phyloP scores from a whole-genome alignment of 352 stramenopile species.

The Pythium aquatile region DNA sequence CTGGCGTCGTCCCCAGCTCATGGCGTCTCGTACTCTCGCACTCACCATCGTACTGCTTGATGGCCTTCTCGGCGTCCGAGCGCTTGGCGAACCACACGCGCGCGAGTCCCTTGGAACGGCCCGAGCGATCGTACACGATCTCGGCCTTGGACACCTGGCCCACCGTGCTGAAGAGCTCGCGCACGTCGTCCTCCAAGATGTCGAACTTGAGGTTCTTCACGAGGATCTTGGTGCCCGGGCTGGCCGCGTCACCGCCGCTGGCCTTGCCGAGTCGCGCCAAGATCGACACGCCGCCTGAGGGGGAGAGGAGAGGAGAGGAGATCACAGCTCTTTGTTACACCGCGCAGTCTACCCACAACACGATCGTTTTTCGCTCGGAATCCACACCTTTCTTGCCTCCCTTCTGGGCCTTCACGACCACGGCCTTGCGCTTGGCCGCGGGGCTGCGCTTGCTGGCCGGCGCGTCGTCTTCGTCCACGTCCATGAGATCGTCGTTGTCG shows the following conservation, averaged over 20 bases:
- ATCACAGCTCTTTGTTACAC: background rate
- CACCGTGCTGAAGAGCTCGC: conserved; percentile 76
- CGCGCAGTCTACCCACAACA: background rate
- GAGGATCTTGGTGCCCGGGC: conserved; percentile 64
- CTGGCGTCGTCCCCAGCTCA: too few relatives aligned
- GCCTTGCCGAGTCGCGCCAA: conserved; percentile 62
- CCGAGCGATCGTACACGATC: conserved; percentile 82
- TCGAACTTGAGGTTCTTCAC: conserved; percentile 87
- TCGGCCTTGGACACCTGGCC: conserved; percentile 75
- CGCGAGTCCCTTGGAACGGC: conserved; percentile 76
- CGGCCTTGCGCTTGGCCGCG: conserved; percentile 46
- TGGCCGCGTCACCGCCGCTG: conserved; percentile 23
- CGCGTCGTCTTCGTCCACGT: conserved; percentile 58
- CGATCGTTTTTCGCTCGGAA: background rate
- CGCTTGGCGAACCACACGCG: conserved; percentile 74
- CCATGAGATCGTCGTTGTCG: conserved; percentile 55
- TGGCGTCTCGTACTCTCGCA: too few relatives aligned
- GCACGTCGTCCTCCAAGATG: conserved; percentile 79
- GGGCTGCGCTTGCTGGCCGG: conserved; percentile 24
- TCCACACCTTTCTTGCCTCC: conserved; percentile 56
- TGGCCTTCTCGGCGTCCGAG: conserved; percentile 70
- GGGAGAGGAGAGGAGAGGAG: background rate
- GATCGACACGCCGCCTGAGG: conserved; percentile 45
- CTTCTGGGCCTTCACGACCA: conserved; percentile 44
- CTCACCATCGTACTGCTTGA: conserved; percentile 83